Base-by-base conservation (phyloP, 164 flowering plant genomes). In the Macadamia tetraphylla region DNA sequence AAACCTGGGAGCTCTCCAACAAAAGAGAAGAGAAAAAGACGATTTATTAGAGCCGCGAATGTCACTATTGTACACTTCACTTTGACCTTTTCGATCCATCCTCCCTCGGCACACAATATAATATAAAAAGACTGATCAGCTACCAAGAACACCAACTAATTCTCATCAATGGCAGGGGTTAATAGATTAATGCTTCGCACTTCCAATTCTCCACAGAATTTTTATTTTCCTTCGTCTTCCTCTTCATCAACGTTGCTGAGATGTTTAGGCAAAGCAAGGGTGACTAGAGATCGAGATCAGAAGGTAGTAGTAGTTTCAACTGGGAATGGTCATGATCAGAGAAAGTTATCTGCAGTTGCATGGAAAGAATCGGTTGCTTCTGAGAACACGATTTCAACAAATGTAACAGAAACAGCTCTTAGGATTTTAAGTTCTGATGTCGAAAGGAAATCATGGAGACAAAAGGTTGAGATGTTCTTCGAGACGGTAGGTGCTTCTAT, bases 401-500 rank as follows among this genome's bases (percentile, higher is more conserved):
- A 42, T 30, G 67, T 73, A 32, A 35, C 66, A 1, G 61, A 52
- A 42, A 67, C 68, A 0, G 67, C 67, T 62, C 43, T 72, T 3
- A 60, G 65, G 67, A 62, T 69, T 7, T 55, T 74, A 9, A 75
- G 71, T 63, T 62, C 62, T 1, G 66, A 72, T 32, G 61, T 78
- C 55, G 73, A 72, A 57, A 31, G 57, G 62, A 78, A 62, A 67
- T 57, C 81, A 0, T 72, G 74, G 85, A 79, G 60, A 59, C 69
- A 68, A 6, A 58, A 79, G 23, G 62, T 72, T 14, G 85, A 89
- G 76, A 76, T 68, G 80, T 31, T 82, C 70, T 61, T 89, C 17
- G 88, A 88, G 61, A 88, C 60, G 87, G 97, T 92, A 76, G 40
- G 40, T 0, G 52, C 13, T 46, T 46, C 5, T 23, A 23, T 23